Conservation (phyloP, 2,329 filamentous ascomycete species). For the Neonectria ditissima region DNA sequence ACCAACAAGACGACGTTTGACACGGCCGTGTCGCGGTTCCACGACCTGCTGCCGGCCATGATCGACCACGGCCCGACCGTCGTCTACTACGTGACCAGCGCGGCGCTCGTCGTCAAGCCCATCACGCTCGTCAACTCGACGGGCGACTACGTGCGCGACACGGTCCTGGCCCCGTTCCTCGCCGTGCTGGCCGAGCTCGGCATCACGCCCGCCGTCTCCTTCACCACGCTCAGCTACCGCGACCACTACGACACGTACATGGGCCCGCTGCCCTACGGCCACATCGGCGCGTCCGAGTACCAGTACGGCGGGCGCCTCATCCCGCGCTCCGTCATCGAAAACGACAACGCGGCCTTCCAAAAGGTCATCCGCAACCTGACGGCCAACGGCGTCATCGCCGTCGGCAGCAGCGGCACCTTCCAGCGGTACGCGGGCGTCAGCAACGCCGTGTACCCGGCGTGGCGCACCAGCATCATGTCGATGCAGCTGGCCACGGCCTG, state of each 20-base stretch:
- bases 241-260: constrained; percentile 49
- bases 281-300: constrained; percentile 48
- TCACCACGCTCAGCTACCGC: constrained; percentile 46
- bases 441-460: constrained; percentile 54
- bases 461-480: constrained; percentile 51
- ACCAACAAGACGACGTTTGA: constrained; percentile 33
- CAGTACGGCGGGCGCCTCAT: constrained; percentile 54
- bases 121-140: constrained; percentile 60
- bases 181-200: constrained; percentile 36
- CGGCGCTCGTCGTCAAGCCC: constrained; percentile 55
- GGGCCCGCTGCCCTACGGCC: constrained; percentile 50
- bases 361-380: constrained; percentile 48
- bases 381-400: constrained; percentile 46
- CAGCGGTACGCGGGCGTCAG: constrained; percentile 45
- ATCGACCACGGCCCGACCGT: constrained; percentile 61
- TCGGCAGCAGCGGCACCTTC: constrained; percentile 49
- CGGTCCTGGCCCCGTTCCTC: constrained; percentile 57
- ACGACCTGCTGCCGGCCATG: constrained; percentile 49
- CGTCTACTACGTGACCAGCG: constrained; percentile 50
- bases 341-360: constrained; percentile 45
- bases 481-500: constrained; percentile 47
- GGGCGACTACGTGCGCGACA: constrained; percentile 50
- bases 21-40: constrained; percentile 38
- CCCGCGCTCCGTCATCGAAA: constrained; percentile 47
- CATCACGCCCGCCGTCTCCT: constrained; percentile 45